Base-by-base conservation (phyloP, 2,329 filamentous ascomycete genomes). In the Alternaria longipes region DNA sequence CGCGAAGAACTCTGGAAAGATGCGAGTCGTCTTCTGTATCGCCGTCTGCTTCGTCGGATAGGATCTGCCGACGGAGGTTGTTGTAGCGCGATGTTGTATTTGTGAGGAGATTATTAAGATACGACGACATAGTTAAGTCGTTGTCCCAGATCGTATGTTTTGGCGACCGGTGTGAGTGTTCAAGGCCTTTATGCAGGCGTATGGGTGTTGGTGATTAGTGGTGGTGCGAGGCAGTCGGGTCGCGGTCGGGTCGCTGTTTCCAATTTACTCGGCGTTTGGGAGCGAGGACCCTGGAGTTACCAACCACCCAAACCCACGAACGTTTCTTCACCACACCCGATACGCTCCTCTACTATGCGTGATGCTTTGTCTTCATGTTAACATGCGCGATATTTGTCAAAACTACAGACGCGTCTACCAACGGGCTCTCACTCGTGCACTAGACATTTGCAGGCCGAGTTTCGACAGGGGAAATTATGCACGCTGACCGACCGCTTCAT, bases 1-100 rank as follows among this genome's bases (percentile, higher is more conserved):
- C 90, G 72, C 95, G 91, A 26, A 99, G 88, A 36, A 97, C 93
- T 72, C 95, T 92, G 81, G 92, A 96, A 74, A 98, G 91, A 82
- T 98, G 93, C 3, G 93, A 96, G 82, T 97, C 93, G 82, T 98
- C 94, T 80, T 96, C 82, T 54, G 83, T 84, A 75, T 85, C 83
- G 72, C 83, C 83, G 74, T 85, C 83, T 58, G 80, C 79, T 74
- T 85, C 83, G 76, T 80, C 80, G 36, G 91, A 87, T 65, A 94
- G 88, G 63, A 92, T 88, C 63, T 90, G 90, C 60, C 81, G 84
- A 40, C 86, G 85, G 56, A 89, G 81, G 46, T 83, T 83, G 76
- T 83, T 87, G 78, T 88, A 87, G 54, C 84, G 83, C 45, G 85
- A 83, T 74, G 80, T 87, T 67, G 78, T 88, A 67, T 79, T 83